Conservation (phyloP, 345 rosid species). For the Boechera divaricarpa region DNA sequence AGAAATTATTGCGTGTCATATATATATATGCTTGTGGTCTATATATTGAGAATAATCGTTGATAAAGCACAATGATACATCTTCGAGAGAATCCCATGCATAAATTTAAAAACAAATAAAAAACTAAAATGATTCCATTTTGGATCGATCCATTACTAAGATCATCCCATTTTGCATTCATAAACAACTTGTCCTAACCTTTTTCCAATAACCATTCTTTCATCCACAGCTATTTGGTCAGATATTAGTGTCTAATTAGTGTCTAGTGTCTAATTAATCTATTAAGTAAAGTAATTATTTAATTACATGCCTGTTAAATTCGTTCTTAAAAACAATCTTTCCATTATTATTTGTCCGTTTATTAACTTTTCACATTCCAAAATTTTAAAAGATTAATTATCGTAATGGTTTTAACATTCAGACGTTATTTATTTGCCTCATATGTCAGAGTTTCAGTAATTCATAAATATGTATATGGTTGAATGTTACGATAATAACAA, state of each 20-base stretch:
- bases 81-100: constrained; percentile 47
- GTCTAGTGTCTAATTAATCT: neutral
- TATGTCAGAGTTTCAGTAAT: neutral
- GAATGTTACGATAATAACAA: no score
- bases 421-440: neutral
- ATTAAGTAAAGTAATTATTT: neutral
- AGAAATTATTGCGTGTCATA: constrained; percentile 25
- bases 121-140: constrained; percentile 5
- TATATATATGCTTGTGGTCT: constrained; percentile 27
- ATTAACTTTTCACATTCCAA: neutral
- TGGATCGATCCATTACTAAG: constrained; percentile 20
- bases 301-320: neutral
- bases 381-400: neutral
- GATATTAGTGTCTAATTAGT: neutral
- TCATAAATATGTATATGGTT: neutral
- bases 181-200: constrained; percentile 2
- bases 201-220: constrained; percentile 7
- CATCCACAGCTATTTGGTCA: constrained; percentile 3
- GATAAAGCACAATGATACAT: constrained; percentile 37
- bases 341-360: neutral
- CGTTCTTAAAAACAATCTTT: neutral
- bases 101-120: neutral
- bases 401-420: neutral
- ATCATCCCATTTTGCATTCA: constrained; percentile 13
- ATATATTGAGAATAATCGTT: neutral